phyloP scores from a whole-genome alignment of 805 yeast species.

The Wickerhamomyces alni region DNA sequence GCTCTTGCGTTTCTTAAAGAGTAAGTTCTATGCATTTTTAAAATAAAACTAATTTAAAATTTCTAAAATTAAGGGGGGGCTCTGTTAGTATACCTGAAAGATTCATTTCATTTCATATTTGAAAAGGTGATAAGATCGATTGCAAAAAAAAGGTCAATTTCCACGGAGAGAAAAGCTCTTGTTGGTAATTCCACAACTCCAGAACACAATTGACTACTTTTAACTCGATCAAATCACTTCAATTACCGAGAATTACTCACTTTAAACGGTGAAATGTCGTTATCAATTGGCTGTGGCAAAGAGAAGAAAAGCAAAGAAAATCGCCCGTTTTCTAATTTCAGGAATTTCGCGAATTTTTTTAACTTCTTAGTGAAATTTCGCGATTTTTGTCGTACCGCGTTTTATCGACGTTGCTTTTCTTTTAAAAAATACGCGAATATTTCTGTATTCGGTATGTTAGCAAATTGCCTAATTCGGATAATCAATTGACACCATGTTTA shows the following conservation, averaged over 20 bases:
- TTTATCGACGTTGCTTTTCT: not conserved
- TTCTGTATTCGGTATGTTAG: not conserved
- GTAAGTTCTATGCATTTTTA: slow-evolving; percentile 91
- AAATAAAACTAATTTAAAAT: not conserved
- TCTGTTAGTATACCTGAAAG: slow-evolving; percentile 7
- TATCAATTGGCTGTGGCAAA: not conserved
- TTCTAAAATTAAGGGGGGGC: not conserved
- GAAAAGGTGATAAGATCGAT: not conserved
- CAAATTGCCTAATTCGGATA: not conserved
- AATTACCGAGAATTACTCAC: too few species aligned
- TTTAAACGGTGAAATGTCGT: too few species aligned
- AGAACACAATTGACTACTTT: not conserved
- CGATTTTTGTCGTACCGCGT: not conserved
- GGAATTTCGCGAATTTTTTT: not conserved
- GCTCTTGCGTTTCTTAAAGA: slow-evolving; percentile 93
- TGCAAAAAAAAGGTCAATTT: too few species aligned
- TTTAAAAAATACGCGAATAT: not conserved
- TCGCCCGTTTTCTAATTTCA: not conserved
- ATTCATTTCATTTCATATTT: not conserved
- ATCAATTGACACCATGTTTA: not conserved
- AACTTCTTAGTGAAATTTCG: not conserved
- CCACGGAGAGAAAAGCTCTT: too few species aligned
- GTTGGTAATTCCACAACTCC: too few species aligned
- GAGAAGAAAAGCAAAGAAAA: not conserved
- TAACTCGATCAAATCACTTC: too few species aligned